phyloP scores from a whole-genome alignment of 2,329 filamentous ascomycete species.

The Xylariaceae sp. region DNA sequence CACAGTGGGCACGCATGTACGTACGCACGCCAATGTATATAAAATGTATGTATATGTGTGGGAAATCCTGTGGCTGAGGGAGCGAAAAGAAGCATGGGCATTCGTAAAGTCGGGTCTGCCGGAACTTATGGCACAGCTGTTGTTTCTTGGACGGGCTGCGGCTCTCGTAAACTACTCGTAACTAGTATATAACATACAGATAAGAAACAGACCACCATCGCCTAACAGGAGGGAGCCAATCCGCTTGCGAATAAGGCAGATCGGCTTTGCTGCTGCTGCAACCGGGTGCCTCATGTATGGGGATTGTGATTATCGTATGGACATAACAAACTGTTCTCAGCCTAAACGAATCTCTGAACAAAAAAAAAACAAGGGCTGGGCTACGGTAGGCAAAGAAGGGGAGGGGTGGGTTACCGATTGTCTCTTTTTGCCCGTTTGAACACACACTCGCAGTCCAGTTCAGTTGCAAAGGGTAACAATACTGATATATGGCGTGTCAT shows the following conservation, averaged over 20 bases:
- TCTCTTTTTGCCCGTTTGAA: background rate
- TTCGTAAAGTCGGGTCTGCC: constrained; percentile 34
- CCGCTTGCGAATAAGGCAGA: constrained; percentile 20
- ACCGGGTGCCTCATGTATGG: background rate
- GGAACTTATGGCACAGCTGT: constrained; percentile 23
- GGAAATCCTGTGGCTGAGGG: constrained; percentile 15
- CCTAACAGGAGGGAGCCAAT: too few relatives aligned
- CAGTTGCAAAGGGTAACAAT: too few relatives aligned
- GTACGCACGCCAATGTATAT: background rate
- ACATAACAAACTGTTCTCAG: constrained; percentile 27
- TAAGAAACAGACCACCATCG: too few relatives aligned
- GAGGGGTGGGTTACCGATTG: constrained; percentile 18
- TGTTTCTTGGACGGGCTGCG: constrained; percentile 25
- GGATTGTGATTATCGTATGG: constrained; percentile 22
- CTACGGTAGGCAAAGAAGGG: constrained; percentile 16
- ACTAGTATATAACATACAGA: too few relatives aligned
- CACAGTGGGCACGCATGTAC: constrained; percentile 5
- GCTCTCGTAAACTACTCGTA: constrained; percentile 23
- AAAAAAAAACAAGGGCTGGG: constrained; percentile 22
- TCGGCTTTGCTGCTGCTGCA: constrained; percentile 3
- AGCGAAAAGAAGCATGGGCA: constrained; percentile 18
- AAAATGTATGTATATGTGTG: constrained; percentile 9
- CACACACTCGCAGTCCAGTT: too few relatives aligned
- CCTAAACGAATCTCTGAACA: constrained; percentile 12
- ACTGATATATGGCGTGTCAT: constrained; percentile 31